Conservation (phyloP, 805 yeast genomes). For the Jamesozyma rosinii region DNA sequence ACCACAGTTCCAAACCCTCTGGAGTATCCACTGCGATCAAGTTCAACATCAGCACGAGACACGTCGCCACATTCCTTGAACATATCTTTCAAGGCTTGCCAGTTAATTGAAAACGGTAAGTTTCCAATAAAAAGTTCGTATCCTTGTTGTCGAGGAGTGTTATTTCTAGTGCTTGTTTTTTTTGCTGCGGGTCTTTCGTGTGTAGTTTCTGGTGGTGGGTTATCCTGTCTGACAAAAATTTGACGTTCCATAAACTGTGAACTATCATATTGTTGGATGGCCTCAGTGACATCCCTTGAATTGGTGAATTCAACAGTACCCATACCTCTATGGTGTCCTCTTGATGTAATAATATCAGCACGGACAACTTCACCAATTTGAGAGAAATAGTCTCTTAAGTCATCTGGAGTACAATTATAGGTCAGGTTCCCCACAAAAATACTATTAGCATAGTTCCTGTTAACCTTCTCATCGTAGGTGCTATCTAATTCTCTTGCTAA, state of each 20-base stretch:
- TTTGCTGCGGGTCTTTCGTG: conserved; percentile 8
- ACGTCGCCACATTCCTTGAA: conserved; percentile 71
- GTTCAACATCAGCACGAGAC: conserved; percentile 70
- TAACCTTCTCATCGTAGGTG: conserved; percentile 32
- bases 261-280: conserved; percentile 63
- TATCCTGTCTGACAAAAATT: conserved; percentile 83
- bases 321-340: conserved; percentile 82
- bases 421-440: conserved; percentile 70
- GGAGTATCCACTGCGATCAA: conserved; percentile 56
- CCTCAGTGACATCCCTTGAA: conserved; percentile 56
- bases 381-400: conserved; percentile 52
- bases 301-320: conserved; percentile 78
- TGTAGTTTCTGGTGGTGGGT: conserved; percentile 57
- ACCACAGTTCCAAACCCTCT: conserved; percentile 76
- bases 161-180: conserved; percentile 1
- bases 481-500: conserved; percentile 19
- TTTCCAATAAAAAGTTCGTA: conserved; percentile 69
- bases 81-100: conserved; percentile 81
- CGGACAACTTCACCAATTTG: conserved; percentile 56
- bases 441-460: conserved; percentile 58
- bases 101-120: conserved; percentile 68
- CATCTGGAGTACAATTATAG: conserved; percentile 49
- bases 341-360: conserved; percentile 72
- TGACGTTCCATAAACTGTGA: conserved; percentile 60
- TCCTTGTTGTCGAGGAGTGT: conserved; percentile 2